phyloP scores from a whole-genome alignment of 2,329 filamentous ascomycete genomes.

The Claviceps pazoutovae region DNA sequence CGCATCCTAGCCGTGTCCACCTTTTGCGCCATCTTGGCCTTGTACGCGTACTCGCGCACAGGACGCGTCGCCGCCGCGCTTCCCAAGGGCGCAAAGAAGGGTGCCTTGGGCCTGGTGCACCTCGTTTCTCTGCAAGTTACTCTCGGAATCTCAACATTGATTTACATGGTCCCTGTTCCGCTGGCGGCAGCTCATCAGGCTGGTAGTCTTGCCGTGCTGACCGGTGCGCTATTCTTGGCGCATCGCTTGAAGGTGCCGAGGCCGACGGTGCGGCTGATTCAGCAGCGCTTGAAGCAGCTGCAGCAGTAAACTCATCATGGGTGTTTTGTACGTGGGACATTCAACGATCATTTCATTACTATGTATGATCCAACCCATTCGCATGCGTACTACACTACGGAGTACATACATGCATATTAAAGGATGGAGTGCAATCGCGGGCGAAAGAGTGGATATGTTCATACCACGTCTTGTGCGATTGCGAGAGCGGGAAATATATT shows the following conservation, averaged over 20 bases:
- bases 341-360: no score
- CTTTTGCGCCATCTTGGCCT: conserved; percentile 62
- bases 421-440: neutral
- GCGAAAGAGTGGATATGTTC: no score
- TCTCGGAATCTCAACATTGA: conserved; percentile 78
- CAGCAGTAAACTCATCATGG: neutral
- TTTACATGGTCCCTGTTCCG: conserved; percentile 84
- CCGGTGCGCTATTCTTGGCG: conserved; percentile 65
- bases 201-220: conserved; percentile 71
- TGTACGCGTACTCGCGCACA: conserved; percentile 69
- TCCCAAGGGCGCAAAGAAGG: conserved; percentile 49
- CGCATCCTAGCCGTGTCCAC: conserved; percentile 82
- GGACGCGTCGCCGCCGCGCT: conserved; percentile 44
- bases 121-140: conserved; percentile 69
- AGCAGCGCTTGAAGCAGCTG: conserved; percentile 30
- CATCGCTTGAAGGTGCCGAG: conserved; percentile 64
- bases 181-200: conserved; percentile 89
- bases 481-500: no score
- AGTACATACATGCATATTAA: neutral
- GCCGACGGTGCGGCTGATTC: conserved; percentile 45
- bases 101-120: conserved; percentile 67
- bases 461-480: no score
- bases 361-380: no score
- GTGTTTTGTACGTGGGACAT: no score
- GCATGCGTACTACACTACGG: no score